A percentile compares a stretch with the other conserved stretches of the same genome.
Evolutionary conservation across 2,329 filamentous ascomycete genomes (phyloP).

Genomic region (Pseudogymnoascus sp.): DNA sequence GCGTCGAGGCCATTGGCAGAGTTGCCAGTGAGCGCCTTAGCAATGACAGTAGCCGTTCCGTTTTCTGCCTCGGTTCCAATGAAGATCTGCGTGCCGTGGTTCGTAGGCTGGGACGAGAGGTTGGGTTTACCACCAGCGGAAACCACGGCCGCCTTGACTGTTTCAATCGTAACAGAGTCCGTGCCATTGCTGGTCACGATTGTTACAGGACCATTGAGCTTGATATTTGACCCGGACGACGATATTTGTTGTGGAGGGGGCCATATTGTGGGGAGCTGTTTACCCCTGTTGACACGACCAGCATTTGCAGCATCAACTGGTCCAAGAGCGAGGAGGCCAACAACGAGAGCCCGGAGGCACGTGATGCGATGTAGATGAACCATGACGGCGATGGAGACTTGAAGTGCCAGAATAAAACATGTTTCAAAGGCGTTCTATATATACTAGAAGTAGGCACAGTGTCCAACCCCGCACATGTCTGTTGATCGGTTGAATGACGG

Average conservation of each 20-base stretch:
- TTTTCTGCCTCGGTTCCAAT: not conserved
- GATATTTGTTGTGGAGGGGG: slow-evolving; percentile 17
- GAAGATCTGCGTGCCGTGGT: not conserved
- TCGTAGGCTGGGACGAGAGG: not conserved
- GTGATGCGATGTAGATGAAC: not conserved
- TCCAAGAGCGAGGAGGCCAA: not conserved
- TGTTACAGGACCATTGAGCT: slow-evolving; percentile 16
- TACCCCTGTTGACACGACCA: not conserved
- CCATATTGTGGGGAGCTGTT: slow-evolving; percentile 9
- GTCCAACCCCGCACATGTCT: not conserved
- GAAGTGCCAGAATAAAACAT: not conserved
- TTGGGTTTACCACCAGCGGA: not conserved
- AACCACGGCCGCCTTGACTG: not conserved
- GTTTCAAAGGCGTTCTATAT: not conserved
- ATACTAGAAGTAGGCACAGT: not conserved
- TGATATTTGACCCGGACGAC: slow-evolving; percentile 13
- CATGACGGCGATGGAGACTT: not conserved
- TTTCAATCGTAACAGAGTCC: slow-evolving; percentile 11
- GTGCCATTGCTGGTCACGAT: slow-evolving; percentile 18
- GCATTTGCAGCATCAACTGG: not conserved
- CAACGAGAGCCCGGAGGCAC: not conserved
- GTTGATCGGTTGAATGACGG: not conserved
- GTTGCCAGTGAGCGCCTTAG: slow-evolving; percentile 13
- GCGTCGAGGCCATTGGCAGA: slow-evolving; percentile 15
- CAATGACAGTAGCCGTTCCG: not conserved